Percentiles rank a stretch among this genome's conserved stretches.
These are phyloP conservation scores for Solanum commersonii DNA, from an alignment of 257 asterid genomes.

Conservation along the genomic window DNA sequence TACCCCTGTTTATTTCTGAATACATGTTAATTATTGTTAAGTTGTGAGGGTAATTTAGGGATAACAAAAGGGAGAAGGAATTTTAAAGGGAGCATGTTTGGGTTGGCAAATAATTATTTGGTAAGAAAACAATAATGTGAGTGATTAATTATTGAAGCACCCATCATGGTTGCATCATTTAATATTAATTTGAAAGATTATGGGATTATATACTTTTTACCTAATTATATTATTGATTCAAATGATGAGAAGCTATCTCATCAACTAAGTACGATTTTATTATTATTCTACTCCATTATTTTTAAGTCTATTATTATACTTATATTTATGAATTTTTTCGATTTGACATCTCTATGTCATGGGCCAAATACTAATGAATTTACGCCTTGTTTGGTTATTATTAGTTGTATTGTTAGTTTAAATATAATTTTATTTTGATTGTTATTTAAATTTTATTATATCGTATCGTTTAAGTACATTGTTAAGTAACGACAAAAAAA, in stretches of 20 bases:
- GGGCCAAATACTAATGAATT: background rate
- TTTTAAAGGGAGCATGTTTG: background rate
- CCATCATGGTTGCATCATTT: background rate
- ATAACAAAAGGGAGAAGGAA: background rate
- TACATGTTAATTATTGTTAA: too few species aligned
- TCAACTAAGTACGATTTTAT: background rate
- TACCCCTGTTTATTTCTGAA: background rate
- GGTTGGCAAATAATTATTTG: background rate
- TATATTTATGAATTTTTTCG: background rate
- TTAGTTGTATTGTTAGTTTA: too few species aligned
- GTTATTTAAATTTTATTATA: too few species aligned
- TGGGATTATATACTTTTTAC: background rate
- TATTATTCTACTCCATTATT: background rate
- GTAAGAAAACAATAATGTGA: background rate
- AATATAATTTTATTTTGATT: too few species aligned
- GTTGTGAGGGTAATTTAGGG: background rate
- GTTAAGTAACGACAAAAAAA: too few species aligned
- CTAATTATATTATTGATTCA: slow-evolving; percentile 28
- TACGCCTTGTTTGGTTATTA: background rate
- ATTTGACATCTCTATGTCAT: background rate
- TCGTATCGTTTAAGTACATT: background rate
- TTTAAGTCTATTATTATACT: background rate
- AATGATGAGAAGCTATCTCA: slow-evolving; percentile 14
- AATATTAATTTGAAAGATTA: background rate
- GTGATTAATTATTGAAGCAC: background rate